These are phyloP conservation scores for Globisporangium recalcitrans DNA, from an alignment of 352 stramenopile species.

Conservation along the genomic window DNA sequence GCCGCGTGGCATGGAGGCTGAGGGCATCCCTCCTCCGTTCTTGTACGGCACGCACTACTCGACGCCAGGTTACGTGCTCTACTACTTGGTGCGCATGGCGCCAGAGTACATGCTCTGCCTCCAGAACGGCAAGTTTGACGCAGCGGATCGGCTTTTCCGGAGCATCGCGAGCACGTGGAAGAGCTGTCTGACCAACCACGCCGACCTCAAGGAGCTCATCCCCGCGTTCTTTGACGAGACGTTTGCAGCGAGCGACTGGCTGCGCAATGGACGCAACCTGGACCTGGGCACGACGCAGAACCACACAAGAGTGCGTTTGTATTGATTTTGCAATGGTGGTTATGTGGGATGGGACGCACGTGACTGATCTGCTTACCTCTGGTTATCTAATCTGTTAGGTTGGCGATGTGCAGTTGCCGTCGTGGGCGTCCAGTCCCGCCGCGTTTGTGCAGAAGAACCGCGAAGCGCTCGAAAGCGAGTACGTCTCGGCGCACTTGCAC, in stretches of 20 bases:
- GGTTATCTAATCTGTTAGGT: constrained; percentile 76
- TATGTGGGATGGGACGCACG: background rate
- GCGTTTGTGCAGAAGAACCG: constrained; percentile 90
- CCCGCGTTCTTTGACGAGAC: constrained; percentile 96
- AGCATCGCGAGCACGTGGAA: constrained; percentile 93
- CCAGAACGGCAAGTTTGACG: constrained; percentile 98
- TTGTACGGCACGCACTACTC: constrained; percentile 96
- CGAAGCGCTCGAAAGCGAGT: constrained; percentile 94
- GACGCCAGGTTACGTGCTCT: constrained; percentile 94
- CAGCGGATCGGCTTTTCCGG: constrained; percentile 96
- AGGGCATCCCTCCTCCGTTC: constrained; percentile 90
- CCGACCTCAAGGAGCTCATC: constrained; percentile 98
- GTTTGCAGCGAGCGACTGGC: constrained; percentile 81
- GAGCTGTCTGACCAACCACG: constrained; percentile 72
- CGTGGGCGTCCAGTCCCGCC: constrained; percentile 88
- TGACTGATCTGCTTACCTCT: background rate
- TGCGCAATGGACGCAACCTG: constrained; percentile 94
- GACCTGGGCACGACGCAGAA: constrained; percentile 91
- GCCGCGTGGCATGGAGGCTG: constrained; percentile 70
- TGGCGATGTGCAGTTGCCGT: constrained; percentile 91
- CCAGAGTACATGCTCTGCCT: constrained; percentile 95
- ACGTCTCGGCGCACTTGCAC: constrained; percentile 93
- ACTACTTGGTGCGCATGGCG: constrained; percentile 96
- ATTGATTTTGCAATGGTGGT: too few relatives aligned
- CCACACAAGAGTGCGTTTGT: constrained; percentile 42